Base-by-base conservation (phyloP, 139 green algal genomes). In the Chlorella sorokiniana region DNA sequence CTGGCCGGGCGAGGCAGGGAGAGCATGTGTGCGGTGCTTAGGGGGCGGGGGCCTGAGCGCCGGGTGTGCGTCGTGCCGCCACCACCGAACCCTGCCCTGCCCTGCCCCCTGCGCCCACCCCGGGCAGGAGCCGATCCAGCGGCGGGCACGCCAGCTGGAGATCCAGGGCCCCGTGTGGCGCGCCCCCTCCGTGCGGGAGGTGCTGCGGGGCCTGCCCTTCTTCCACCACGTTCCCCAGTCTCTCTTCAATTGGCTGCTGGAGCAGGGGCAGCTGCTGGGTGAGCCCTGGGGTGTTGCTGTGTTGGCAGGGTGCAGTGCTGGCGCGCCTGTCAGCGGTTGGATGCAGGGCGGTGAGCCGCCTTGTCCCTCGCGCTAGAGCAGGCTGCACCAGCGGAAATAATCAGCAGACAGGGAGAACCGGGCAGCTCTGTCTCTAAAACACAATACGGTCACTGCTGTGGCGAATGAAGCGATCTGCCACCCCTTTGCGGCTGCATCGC, bases 151-250 rank as follows among this genome's bases (percentile, higher is more conserved):
- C 35, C 62, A 73, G 35, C 65, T 90, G 81, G 72, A 84, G 59
- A 79, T 81, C 10, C 67, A 64, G 38, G 90, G 92, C 0, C 87
- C 91, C 0, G 63, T 85, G 14, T 94, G 91, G 87, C 85, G 84
- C 22, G 82, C 88, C 0, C 89, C 89, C 54, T 79, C 76, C 10
- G 76, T 75, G 22, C 51, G 45, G n/a, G 79, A 93, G 81, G 87
- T 94, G 52, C 63, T 94, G 76, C 69, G 76, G 20, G 81, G 81
- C 42, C 79, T 93, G 83, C 90, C 90, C 4, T 93, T 93, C 85
- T 81, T 94, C 64, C 45, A 81, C 35, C 45, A 82, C 68, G n/a
- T 76, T 25, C 71, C 85, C 14, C 59, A 83, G 40, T 33, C 42
- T 4, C 20, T 88, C 16, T 86, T 86, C 25, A 74, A 82, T 14